Evolutionary conservation across 2,329 filamentous ascomycete genomes (phyloP).

Genomic region (Colletotrichum lini): DNA sequence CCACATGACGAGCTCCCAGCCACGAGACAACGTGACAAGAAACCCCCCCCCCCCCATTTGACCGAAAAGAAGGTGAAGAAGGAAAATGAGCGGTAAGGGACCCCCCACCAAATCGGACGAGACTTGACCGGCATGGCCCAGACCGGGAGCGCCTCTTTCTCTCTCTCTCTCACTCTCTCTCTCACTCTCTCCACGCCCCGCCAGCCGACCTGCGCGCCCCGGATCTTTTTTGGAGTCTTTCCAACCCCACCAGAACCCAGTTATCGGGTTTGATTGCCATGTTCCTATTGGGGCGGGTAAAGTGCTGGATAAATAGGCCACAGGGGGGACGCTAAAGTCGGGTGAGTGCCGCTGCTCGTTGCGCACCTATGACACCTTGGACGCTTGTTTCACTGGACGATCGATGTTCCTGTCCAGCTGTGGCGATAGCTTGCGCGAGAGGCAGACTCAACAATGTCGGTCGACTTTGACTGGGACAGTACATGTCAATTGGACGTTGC

Average conservation of each 20-base stretch:
- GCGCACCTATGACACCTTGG: slow-evolving; percentile 36
- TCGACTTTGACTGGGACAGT: not conserved
- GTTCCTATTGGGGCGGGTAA: slow-evolving; percentile 40
- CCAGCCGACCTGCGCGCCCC: slow-evolving; percentile 1
- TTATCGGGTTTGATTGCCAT: slow-evolving; percentile 20
- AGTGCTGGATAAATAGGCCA: slow-evolving; percentile 37
- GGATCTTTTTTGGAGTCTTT: slow-evolving; percentile 11
- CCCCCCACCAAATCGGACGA: not conserved
- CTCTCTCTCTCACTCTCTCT: too few species aligned
- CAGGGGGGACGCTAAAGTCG: slow-evolving; percentile 33
- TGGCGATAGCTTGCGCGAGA: not conserved
- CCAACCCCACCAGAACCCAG: slow-evolving; percentile 29
- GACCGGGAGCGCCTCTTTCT: not conserved
- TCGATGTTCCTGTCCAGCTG: not conserved
- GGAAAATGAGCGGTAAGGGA: slow-evolving; percentile 31
- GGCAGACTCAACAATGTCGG: slow-evolving; percentile 5
- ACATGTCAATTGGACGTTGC: not conserved
- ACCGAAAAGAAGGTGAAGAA: slow-evolving; percentile 1
- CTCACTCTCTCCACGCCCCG: too few species aligned
- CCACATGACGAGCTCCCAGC: slow-evolving; percentile 17
- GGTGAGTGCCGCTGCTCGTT: slow-evolving; percentile 39
- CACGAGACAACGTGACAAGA: slow-evolving; percentile 20
- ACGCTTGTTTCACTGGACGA: slow-evolving; percentile 4
- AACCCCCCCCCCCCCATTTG: not conserved
- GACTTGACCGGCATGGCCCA: slow-evolving; percentile 24